Percentiles rank a stretch among this genome's conserved stretches.
phyloP scores from a whole-genome alignment of 257 asterid species.

The Fraxinus excelsior region DNA sequence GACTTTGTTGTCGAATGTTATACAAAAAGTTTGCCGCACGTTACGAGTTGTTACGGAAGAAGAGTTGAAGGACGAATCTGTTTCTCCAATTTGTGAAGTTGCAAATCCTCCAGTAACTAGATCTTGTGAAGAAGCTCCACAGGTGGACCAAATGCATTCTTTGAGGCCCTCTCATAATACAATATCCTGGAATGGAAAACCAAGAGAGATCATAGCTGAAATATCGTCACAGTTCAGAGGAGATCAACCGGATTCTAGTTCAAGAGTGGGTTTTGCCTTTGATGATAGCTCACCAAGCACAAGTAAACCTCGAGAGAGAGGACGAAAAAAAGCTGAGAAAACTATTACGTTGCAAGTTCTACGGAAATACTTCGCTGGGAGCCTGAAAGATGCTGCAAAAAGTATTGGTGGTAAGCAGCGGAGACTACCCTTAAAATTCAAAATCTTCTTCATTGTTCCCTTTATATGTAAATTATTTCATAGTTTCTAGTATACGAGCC shows the following conservation, averaged over 20 bases:
- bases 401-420: conserved; percentile 81
- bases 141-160: conserved; percentile 24
- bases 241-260: conserved; percentile 37
- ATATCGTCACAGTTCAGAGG: conserved; percentile 21
- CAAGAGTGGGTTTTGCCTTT: conserved; percentile 37
- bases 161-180: conserved; percentile 32
- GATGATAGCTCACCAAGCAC: conserved; percentile 40
- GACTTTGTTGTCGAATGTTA: conserved; percentile 59
- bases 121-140: conserved; percentile 22
- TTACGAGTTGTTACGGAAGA: conserved; percentile 64
- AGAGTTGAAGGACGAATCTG: conserved; percentile 68
- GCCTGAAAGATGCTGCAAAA: conserved; percentile 91
- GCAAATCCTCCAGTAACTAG: conserved; percentile 24
- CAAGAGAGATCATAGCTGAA: conserved; percentile 9
- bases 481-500: background rate
- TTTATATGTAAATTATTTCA: background rate
- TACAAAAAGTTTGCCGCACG: conserved; percentile 62
- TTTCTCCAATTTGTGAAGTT: conserved; percentile 18
- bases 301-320: conserved; percentile 50
- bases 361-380: conserved; percentile 85
- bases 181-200: conserved; percentile 30
- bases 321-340: conserved; percentile 69
- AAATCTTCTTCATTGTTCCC: background rate
- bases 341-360: conserved; percentile 75
- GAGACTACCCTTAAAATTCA: background rate